phyloP scores from a whole-genome alignment of 2,329 filamentous ascomycete genomes.

The Nemania abortiva region DNA sequence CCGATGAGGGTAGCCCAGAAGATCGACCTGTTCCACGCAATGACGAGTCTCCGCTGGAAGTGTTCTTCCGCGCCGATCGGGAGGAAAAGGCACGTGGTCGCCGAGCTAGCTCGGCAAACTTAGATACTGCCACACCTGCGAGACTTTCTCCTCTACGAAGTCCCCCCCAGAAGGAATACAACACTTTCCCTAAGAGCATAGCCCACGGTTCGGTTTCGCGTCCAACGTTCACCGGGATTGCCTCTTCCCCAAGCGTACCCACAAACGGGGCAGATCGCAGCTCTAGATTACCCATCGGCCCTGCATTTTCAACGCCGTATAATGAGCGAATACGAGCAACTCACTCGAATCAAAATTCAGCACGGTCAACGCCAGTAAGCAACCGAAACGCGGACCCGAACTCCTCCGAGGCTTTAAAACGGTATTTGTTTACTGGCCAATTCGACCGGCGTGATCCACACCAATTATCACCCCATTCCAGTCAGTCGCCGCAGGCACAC shows the following conservation, averaged over 20 bases:
- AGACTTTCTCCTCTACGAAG: constrained; percentile 66
- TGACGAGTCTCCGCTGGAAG: constrained; percentile 82
- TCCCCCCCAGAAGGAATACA: constrained; percentile 53
- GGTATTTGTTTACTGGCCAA: constrained; percentile 64
- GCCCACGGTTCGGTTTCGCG: constrained; percentile 50
- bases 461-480: constrained; percentile 9
- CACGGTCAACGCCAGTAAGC: constrained; percentile 40
- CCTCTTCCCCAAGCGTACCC: constrained; percentile 69
- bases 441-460: constrained; percentile 31
- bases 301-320: constrained; percentile 76
- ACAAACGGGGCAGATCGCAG: constrained; percentile 75
- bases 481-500: constrained; percentile 32
- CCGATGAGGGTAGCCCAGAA: constrained; percentile 62
- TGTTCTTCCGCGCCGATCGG: constrained; percentile 89
- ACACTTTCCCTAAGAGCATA: constrained; percentile 51
- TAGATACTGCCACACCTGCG: constrained; percentile 54
- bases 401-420: constrained; percentile 66
- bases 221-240: constrained; percentile 55
- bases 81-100: constrained; percentile 76
- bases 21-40: constrained; percentile 51
- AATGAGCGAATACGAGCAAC: constrained; percentile 71
- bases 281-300: constrained; percentile 67
- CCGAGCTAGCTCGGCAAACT: constrained; percentile 63
- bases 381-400: constrained; percentile 45
- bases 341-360: constrained; percentile 51